phyloP scores from a whole-genome alignment of 1,139 yeast species.

The Blastobotrys malaysiensis region DNA sequence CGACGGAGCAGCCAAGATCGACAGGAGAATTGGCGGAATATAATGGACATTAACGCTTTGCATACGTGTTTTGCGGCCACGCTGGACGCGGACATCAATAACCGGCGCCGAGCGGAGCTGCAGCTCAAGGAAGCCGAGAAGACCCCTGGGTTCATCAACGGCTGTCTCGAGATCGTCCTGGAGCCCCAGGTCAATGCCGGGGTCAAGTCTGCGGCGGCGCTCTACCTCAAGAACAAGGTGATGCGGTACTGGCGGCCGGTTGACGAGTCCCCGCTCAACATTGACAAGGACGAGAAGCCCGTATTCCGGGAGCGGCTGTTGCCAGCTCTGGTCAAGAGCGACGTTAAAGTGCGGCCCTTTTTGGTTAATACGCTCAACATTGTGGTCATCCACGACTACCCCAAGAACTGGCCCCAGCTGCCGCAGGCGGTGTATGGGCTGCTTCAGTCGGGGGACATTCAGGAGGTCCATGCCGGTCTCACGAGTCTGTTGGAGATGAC shows the following conservation, averaged over 20 bases:
- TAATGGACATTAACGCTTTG: slow-evolving; percentile 64
- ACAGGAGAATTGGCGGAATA: slow-evolving; percentile 5
- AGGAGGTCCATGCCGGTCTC: slow-evolving; percentile 68
- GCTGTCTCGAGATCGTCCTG: slow-evolving; percentile 73
- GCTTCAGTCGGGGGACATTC: slow-evolving; percentile 49
- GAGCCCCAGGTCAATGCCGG: slow-evolving; percentile 48
- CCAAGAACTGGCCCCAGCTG: slow-evolving; percentile 63
- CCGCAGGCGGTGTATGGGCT: slow-evolving; percentile 55
- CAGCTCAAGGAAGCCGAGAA: slow-evolving; percentile 53
- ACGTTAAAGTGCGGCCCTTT: slow-evolving; percentile 46
- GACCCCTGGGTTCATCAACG: slow-evolving; percentile 71
- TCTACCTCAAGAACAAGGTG: slow-evolving; percentile 77
- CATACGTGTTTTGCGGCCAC: slow-evolving; percentile 82
- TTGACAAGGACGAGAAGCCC: slow-evolving; percentile 68
- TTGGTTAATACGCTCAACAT: slow-evolving; percentile 64
- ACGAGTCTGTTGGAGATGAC: slow-evolving; percentile 69
- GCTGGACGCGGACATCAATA: slow-evolving; percentile 57
- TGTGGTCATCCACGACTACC: slow-evolving; percentile 65
- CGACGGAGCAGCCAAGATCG: not conserved
- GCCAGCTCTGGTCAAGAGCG: slow-evolving; percentile 41
- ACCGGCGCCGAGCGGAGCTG: slow-evolving; percentile 64
- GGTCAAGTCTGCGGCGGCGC: slow-evolving; percentile 75
- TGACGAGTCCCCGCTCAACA: slow-evolving; percentile 32
- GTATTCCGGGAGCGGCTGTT: slow-evolving; percentile 59
- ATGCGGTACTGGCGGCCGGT: slow-evolving; percentile 54